These are phyloP conservation scores for Metschnikowia koreensis DNA, from an alignment of 805 yeast genomes.

Conservation along the genomic window DNA sequence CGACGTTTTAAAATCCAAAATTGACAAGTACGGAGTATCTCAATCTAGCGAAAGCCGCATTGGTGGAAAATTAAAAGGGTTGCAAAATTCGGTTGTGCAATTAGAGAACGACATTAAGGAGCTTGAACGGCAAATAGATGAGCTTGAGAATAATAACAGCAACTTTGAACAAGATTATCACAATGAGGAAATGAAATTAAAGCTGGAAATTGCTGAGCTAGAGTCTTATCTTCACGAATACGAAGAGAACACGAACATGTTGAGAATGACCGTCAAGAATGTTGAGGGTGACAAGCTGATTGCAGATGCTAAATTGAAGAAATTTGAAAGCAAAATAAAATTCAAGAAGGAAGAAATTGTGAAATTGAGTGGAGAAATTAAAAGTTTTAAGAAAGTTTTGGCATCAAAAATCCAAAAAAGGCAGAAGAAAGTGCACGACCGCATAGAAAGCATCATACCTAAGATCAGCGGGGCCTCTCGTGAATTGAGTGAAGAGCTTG, in stretches of 20 bases:
- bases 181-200: slow-evolving; percentile 21
- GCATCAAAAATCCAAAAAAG: slow-evolving; percentile 25
- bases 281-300: slow-evolving; percentile 24
- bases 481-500: slow-evolving; percentile 15
- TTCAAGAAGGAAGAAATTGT: slow-evolving; percentile 27
- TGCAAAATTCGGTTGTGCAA: slow-evolving; percentile 39
- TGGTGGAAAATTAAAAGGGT: slow-evolving; percentile 38
- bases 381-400: slow-evolving; percentile 26
- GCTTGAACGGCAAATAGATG: slow-evolving; percentile 20
- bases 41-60: slow-evolving; percentile 29
- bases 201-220: slow-evolving; percentile 22
- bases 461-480: slow-evolving; percentile 26
- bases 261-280: slow-evolving; percentile 22
- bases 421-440: slow-evolving; percentile 29
- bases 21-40: slow-evolving; percentile 28
- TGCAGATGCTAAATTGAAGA: slow-evolving; percentile 24
- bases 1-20: slow-evolving; percentile 30
- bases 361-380: slow-evolving; percentile 25
- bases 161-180: slow-evolving; percentile 16
- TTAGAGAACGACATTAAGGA: slow-evolving; percentile 34
- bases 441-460: slow-evolving; percentile 36
- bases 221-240: slow-evolving; percentile 23
- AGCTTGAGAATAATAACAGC: slow-evolving; percentile 15
- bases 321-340: slow-evolving; percentile 25
- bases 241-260: slow-evolving; percentile 24